Evolutionary conservation across 164 flowering plant species (phyloP), one percentile per base, ranked within the genome.

Genomic region (Aristolochia californica): DNA sequence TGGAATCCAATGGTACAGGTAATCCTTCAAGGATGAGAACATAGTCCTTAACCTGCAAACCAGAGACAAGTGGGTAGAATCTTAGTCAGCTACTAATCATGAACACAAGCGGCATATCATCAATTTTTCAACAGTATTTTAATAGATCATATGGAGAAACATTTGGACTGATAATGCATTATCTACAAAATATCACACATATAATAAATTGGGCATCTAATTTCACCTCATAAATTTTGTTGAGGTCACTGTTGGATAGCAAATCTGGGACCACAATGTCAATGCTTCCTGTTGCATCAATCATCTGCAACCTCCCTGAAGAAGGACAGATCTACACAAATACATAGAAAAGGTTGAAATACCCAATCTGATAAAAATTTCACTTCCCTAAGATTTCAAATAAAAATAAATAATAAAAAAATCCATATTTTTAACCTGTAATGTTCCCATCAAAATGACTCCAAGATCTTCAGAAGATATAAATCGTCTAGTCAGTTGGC

Each of bases 231-330:
- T 68, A 83, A 48, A 89, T 70, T 49, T 62, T 75, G 51, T 65
- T 53, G 50, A 57, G 52, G 51, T 76, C 56, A 77, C 78, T 79
- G 62, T 66, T 45, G 44, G 79, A 72, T 62, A 83, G 76, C 65
- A 89, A 79, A 54, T 85, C 85, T 30, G 85, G 83, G 58, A 84
- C 55, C 12, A 87, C 68, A 64, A 74, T 81, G 68, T 93, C 95
- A 68, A 89, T 72, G 61, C 78, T 65, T n/a, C 94, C 90, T 59
- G 88, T 83, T 43, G 79, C 83, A 76, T 93, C 99, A 68, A 74
- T 67, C 73, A 85, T 72, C 72, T 89, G 91, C 71, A 89, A 70
- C 65, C 81, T 80, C 70, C 97, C 91, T 67, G 94, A 76, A 61
- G 71, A 78, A 48, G 74, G 67, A 48, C 49, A 25, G 17, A 58